These are phyloP conservation scores for Tilletia caries DNA, from an alignment of 1,284 basidiomycete genomes.

Conservation along the genomic window DNA sequence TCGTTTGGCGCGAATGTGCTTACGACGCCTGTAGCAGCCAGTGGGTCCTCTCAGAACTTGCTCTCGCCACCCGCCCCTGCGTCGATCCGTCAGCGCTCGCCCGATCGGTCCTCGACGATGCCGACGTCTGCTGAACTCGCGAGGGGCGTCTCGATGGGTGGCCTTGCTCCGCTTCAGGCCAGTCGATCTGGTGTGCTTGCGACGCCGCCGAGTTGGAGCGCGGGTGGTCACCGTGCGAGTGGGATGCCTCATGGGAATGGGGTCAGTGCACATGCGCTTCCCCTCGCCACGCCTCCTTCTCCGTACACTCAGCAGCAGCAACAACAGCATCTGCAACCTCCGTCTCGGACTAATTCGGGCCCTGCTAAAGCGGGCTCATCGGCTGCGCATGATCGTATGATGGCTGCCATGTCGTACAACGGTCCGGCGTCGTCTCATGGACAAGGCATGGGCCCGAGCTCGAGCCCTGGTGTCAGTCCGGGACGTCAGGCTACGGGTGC, in stretches of 20 bases:
- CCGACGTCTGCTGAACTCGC: background rate
- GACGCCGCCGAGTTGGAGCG: background rate
- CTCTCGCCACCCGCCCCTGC: conserved; percentile 8
- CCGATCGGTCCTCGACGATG: conserved; percentile 9
- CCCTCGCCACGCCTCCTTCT: background rate
- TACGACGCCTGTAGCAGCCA: too few species aligned
- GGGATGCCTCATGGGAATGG: background rate
- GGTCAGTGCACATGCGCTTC: too few species aligned
- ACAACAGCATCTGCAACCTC: background rate
- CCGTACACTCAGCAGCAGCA: background rate
- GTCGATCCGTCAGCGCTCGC: conserved; percentile 4
- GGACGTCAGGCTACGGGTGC: too few species aligned
- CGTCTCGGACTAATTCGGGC: too few species aligned
- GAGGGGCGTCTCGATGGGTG: background rate
- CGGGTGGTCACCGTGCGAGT: background rate
- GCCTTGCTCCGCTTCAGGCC: background rate
- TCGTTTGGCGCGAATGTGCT: too few species aligned
- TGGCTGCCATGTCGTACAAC: background rate
- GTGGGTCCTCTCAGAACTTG: background rate
- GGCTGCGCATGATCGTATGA: conserved; percentile 6
- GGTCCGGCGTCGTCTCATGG: background rate
- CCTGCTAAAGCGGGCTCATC: background rate
- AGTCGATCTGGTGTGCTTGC: background rate
- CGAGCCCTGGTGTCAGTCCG: too few species aligned
- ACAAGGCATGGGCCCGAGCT: background rate